These are phyloP conservation scores for Fusarium miscanthi DNA, from an alignment of 2,329 filamentous ascomycete genomes.

Conservation along the genomic window DNA sequence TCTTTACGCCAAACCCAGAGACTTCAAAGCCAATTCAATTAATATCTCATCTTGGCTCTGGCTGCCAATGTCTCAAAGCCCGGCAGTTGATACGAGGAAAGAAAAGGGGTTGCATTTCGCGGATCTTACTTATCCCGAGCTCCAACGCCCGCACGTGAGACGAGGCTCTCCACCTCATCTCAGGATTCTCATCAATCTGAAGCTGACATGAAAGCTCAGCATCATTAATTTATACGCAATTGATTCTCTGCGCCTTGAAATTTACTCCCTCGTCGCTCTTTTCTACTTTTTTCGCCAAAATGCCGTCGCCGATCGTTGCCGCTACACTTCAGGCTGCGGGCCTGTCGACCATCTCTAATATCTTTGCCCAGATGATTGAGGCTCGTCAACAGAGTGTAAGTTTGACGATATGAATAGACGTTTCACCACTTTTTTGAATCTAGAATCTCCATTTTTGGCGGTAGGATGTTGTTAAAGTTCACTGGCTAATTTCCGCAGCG, in stretches of 20 bases:
- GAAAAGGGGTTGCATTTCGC: constrained; percentile 13
- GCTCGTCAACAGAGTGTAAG: constrained; percentile 59
- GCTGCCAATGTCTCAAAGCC: not conserved
- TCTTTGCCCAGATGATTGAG: constrained; percentile 65
- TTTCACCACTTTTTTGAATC: not conserved
- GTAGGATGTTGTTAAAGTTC: not conserved
- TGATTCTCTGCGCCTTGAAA: not conserved
- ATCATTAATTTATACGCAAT: not conserved
- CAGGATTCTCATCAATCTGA: constrained; percentile 8
- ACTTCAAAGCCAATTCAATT: not conserved
- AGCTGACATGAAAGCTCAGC: constrained; percentile 6
- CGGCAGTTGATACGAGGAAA: not conserved
- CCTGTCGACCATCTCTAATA: constrained; percentile 64
- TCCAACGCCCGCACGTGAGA: constrained; percentile 19
- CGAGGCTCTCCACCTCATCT: constrained; percentile 24
- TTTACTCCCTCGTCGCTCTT: not conserved
- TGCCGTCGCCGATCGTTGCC: constrained; percentile 62
- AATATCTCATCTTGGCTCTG: rapidly evolving
- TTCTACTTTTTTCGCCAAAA: constrained; percentile 36
- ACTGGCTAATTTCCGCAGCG: constrained; percentile 22
- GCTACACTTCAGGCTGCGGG: constrained; percentile 64
- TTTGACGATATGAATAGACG: not conserved
- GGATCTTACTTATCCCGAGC: constrained; percentile 34
- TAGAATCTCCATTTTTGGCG: too few relatives aligned
- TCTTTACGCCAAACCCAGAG: not conserved